Evolutionary conservation across 139 green algal species (phyloP), one percentile per base, ranked within the genome.

Genomic region (Gonium pectorale): DNA sequence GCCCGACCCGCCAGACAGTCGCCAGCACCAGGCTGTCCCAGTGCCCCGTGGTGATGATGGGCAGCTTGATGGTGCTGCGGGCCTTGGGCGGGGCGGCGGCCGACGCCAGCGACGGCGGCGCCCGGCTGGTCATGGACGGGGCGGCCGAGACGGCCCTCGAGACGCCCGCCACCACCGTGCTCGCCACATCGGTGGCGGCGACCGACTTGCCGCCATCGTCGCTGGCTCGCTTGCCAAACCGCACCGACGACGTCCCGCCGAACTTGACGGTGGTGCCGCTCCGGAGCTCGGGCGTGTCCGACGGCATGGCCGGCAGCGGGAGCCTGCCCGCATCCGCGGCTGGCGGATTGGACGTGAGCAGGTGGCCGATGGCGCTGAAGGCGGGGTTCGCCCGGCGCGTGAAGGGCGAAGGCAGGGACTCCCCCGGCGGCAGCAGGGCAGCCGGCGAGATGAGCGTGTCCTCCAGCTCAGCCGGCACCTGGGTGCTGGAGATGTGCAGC

Each of bases 51-150:
- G 78, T 75, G 63, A 85, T 75, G 63, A 85, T 85, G 43, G 78
- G 78, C 64, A 85, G 62, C 62, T 85, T 85, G 31, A 85, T 77
- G 33, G 63, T 85, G 78, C 78, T 85, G 62, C 78, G 78, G 0
- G 75, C 52, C 60, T 83, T 83, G 41, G 51, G 31, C 2, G 33
- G 29, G 1, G 59, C n/a, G n/a, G 40, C 4, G 17, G n/a, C 37
- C 0, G 37, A 35, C 74, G 29, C 31, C 9, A 1, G 38, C 24
- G 66, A 19, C 9, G 38, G 22, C 38, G 37, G 9, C 37, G 38
- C 38, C 2, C 66, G 13, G 38, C 38, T 35, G 3, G 17, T 9
- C 7, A 9, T 7, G 5, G 31, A 19, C 19, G 27, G 29, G 37
- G 73, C 5, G 26, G 17, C 2, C 27, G 56, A 13, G 2, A 17